Percentiles rank a stretch among this genome's conserved stretches.
These are phyloP conservation scores for Phyllosticta capitalensis DNA, from an alignment of 2,329 filamentous ascomycete genomes.

Conservation along the genomic window DNA sequence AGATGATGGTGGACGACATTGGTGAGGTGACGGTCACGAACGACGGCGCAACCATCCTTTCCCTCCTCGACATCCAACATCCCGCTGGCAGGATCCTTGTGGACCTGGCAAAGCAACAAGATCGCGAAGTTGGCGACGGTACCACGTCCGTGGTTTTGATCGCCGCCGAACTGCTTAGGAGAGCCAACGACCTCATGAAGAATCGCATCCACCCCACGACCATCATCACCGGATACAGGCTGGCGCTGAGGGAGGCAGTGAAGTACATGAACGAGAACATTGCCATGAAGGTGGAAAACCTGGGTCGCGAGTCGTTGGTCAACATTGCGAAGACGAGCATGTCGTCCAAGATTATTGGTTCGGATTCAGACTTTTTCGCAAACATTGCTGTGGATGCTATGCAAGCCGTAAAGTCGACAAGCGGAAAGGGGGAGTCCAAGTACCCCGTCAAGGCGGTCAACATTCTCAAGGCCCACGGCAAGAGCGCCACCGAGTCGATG, in stretches of 20 bases:
- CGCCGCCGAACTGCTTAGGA: slow-evolving; percentile 83
- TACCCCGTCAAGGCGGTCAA: slow-evolving; percentile 99
- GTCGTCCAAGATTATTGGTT: slow-evolving; percentile 97
- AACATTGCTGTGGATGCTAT: slow-evolving; percentile 97
- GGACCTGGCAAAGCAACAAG: slow-evolving; percentile 94
- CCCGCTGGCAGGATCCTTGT: slow-evolving; percentile 97
- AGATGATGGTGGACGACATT: slow-evolving; percentile 99
- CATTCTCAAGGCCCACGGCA: slow-evolving; percentile 95
- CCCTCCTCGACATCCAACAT: slow-evolving; percentile 91
- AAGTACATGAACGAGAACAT: slow-evolving; percentile 99
- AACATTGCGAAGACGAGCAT: slow-evolving; percentile 98
- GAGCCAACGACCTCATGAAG: slow-evolving; percentile 97
- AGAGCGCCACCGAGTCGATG: slow-evolving; percentile 78
- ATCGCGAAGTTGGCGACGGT: slow-evolving; percentile 97
- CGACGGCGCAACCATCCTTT: slow-evolving; percentile 94
- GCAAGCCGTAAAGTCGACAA: slow-evolving; percentile 84
- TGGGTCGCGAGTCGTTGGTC: slow-evolving; percentile 81
- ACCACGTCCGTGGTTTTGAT: slow-evolving; percentile 97
- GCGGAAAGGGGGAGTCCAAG: slow-evolving; percentile 83
- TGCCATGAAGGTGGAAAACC: slow-evolving; percentile 85
- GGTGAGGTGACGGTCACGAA: slow-evolving; percentile 99
- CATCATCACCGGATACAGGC: slow-evolving; percentile 95
- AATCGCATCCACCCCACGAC: slow-evolving; percentile 99
- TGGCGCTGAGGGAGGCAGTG: slow-evolving; percentile 89
- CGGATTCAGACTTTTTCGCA: slow-evolving; percentile 92